phyloP scores from a whole-genome alignment of 2,329 filamentous ascomycete genomes.

The Fusarium sororula region DNA sequence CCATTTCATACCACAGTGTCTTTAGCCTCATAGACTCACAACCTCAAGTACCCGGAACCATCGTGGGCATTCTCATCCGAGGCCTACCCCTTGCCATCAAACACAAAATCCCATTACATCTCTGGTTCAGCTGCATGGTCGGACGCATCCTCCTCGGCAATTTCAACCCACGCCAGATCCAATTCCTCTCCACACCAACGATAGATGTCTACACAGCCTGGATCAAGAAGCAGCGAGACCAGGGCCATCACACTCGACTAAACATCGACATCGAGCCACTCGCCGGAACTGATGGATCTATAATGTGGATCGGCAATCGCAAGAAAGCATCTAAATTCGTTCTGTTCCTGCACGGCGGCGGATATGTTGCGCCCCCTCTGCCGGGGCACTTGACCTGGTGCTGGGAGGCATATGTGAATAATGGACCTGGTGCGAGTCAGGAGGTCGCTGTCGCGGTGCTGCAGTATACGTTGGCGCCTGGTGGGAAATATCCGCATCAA shows the following conservation, averaged over 20 bases:
- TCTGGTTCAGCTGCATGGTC: neutral
- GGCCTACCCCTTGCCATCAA: neutral
- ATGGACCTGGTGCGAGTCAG: neutral
- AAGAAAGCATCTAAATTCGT: neutral
- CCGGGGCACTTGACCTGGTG: neutral
- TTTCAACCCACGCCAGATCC: neutral
- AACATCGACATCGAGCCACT: neutral
- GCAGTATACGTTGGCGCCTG: neutral
- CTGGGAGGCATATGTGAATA: neutral
- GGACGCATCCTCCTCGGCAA: neutral
- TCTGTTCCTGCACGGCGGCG: neutral
- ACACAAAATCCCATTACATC: neutral
- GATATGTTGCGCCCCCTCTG: neutral
- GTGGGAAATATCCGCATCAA: neutral
- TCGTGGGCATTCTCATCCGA: neutral
- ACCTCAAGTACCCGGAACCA: neutral
- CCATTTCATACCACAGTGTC: accelerated
- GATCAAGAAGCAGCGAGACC: neutral
- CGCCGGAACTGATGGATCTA: neutral
- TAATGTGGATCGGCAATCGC: neutral
- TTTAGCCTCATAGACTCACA: neutral
- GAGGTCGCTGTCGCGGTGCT: neutral
- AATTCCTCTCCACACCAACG: neutral
- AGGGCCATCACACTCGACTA: neutral
- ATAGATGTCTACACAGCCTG: neutral